These are phyloP conservation scores for Podospora anserina DNA, from an alignment of 495 filamentous ascomycete species.

Conservation along the genomic window DNA sequence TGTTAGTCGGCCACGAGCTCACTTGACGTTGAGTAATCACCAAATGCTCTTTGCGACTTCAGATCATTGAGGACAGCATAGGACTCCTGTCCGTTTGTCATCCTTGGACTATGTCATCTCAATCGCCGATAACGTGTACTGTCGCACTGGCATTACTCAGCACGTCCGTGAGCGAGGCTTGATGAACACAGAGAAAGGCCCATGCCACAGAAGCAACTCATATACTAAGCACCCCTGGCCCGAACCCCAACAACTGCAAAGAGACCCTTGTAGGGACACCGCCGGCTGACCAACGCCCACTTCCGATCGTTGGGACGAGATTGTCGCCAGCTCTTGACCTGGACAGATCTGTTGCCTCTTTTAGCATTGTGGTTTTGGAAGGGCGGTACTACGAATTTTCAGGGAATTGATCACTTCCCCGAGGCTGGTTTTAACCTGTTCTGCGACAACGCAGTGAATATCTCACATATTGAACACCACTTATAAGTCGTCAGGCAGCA, in stretches of 20 bases:
- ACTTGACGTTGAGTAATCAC: not conserved
- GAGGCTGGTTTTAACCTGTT: not conserved
- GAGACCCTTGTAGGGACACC: not conserved
- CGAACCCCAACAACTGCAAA: not conserved
- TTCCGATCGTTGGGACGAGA: too few relatives aligned
- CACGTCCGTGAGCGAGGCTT: not conserved
- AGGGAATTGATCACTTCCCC: not conserved
- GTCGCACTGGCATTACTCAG: not conserved
- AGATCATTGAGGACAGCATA: not conserved
- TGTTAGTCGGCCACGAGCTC: not conserved
- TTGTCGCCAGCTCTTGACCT: not conserved
- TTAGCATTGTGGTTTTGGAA: not conserved
- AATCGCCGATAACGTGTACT: not conserved
- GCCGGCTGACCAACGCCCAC: not conserved
- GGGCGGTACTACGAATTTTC: not conserved
- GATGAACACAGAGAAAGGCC: not conserved
- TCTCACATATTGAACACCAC: not conserved
- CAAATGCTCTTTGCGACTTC: not conserved
- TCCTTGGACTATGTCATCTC: not conserved
- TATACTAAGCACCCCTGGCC: not conserved
- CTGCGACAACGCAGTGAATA: not conserved
- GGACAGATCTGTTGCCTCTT: not conserved
- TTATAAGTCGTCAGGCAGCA: not conserved
- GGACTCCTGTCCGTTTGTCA: not conserved
- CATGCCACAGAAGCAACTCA: not conserved